phyloP scores from a whole-genome alignment of 108 stramenopile genomes.

The Cyclostephanos tholiformis region DNA sequence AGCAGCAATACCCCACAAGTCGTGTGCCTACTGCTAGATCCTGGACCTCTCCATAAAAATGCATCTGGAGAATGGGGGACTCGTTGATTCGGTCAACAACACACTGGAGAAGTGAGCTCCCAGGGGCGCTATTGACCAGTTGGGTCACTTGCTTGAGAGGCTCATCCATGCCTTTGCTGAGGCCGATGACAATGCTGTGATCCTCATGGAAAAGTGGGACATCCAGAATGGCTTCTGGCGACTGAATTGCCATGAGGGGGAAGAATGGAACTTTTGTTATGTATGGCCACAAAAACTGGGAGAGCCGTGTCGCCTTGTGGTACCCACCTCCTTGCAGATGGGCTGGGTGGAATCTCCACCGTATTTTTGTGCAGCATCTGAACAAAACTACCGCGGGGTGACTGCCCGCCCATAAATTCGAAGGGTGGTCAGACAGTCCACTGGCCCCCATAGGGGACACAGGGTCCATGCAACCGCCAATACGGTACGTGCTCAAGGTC shows the following conservation, averaged over 20 bases:
- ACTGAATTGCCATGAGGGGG: background rate
- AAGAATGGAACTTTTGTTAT: conserved; percentile 12
- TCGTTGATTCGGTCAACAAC: background rate
- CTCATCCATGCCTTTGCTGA: conserved; percentile 4
- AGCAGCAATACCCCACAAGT: too few species aligned
- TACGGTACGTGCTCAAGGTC: background rate
- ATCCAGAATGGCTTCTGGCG: too few species aligned
- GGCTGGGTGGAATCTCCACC: too few species aligned
- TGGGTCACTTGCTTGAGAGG: background rate
- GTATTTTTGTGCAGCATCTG: background rate
- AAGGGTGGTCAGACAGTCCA: background rate
- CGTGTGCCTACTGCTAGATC: background rate
- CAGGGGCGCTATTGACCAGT: conserved; percentile 7
- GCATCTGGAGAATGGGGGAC: background rate
- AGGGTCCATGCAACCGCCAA: too few species aligned
- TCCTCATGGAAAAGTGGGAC: too few species aligned
- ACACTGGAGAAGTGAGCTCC: background rate
- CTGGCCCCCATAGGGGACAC: too few species aligned
- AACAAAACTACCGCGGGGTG: background rate
- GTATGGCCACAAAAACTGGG: background rate
- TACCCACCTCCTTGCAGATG: too few species aligned
- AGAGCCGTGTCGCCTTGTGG: background rate
- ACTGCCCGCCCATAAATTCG: background rate
- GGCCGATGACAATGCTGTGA: background rate
- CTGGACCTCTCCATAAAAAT: background rate